These are phyloP conservation scores for Chlorociboria aeruginascens DNA, from an alignment of 495 filamentous ascomycete genomes.

Conservation along the genomic window DNA sequence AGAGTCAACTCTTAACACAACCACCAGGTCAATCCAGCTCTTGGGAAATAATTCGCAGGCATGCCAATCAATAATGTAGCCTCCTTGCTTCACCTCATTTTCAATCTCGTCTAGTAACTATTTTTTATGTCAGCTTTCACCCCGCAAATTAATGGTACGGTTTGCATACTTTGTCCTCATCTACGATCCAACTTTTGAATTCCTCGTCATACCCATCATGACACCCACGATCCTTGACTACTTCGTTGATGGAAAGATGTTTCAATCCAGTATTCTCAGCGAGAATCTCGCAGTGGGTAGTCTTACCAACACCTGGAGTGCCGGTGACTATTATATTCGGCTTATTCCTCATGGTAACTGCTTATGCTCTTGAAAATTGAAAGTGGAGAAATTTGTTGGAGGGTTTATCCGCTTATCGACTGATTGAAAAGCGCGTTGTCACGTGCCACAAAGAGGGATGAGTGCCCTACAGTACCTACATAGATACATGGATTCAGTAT, in stretches of 20 bases:
- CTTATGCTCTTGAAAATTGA: slow-evolving; percentile 11
- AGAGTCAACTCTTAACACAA: slow-evolving; percentile 74
- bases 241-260: slow-evolving; percentile 78
- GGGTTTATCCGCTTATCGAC: not conserved
- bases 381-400: too few relatives aligned
- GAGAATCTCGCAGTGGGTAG: slow-evolving; percentile 70
- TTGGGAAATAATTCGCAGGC: slow-evolving; percentile 92
- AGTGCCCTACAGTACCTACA: too few relatives aligned
- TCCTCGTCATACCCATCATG: slow-evolving; percentile 79
- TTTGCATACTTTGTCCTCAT: slow-evolving; percentile 79
- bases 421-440: too few relatives aligned
- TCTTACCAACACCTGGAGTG: slow-evolving; percentile 93
- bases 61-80: slow-evolving; percentile 95
- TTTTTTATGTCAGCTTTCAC: not conserved
- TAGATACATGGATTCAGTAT: too few relatives aligned
- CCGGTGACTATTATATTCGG: slow-evolving; percentile 95
- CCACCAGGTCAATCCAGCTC: slow-evolving; percentile 89
- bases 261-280: slow-evolving; percentile 61
- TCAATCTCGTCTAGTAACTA: slow-evolving; percentile 86
- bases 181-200: slow-evolving; percentile 80
- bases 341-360: slow-evolving; percentile 17
- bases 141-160: not conserved
- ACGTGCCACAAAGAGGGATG: too few relatives aligned
- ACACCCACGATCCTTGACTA: slow-evolving; percentile 75
- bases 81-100: slow-evolving; percentile 65